Evolutionary conservation across 768 basidiomycete genomes (phyloP).

Genomic region (Pleurotus salmoneostramineus): DNA sequence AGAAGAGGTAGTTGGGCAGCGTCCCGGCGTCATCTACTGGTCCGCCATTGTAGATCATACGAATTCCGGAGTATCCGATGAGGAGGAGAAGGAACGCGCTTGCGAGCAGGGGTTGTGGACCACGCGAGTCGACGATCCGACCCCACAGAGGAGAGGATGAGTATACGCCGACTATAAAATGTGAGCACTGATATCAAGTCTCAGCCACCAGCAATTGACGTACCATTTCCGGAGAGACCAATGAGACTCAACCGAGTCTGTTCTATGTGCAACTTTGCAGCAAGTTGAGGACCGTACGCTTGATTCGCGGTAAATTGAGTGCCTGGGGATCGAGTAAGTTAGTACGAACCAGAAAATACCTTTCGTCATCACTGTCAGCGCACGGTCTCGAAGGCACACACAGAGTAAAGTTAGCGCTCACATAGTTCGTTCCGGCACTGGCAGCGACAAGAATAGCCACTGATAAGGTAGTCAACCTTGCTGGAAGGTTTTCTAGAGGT

Average conservation of each 20-base stretch:
- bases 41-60: conserved; percentile 58
- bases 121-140: conserved; percentile 67
- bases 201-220: conserved; percentile 15
- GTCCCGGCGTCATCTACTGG: conserved; percentile 27
- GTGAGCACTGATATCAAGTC: background rate
- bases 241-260: conserved; percentile 83
- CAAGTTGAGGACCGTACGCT: conserved; percentile 89
- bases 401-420: background rate
- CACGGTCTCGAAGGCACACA: background rate
- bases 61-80: conserved; percentile 73
- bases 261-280: conserved; percentile 62
- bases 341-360: conserved; percentile 1
- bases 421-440: conserved; percentile 33
- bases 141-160: conserved; percentile 79
- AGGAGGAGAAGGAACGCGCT: conserved; percentile 60
- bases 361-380: background rate
- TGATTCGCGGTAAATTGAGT: background rate
- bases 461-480: conserved; percentile 29
- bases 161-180: conserved; percentile 61
- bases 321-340: background rate
- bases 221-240: conserved; percentile 76
- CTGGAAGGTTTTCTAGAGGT: too few species aligned
- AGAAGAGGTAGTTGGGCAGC: conserved; percentile 40
- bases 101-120: conserved; percentile 65
- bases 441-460: conserved; percentile 60